Evolutionary conservation across 106 monocot species (phyloP).

Genomic region (Dendrobium catenatum): DNA sequence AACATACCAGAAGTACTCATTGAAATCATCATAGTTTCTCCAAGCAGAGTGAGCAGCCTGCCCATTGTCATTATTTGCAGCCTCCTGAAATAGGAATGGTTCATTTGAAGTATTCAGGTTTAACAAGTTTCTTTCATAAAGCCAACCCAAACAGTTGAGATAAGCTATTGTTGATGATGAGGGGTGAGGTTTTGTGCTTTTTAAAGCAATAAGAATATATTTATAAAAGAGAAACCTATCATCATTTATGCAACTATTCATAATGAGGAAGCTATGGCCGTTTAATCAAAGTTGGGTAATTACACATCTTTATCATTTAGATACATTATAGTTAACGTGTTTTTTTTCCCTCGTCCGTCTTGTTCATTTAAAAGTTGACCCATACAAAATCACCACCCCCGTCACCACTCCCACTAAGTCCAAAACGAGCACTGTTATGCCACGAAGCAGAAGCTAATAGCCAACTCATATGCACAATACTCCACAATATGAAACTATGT

Average conservation of each 20-base stretch:
- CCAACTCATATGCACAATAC: background rate
- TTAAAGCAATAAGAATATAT: background rate
- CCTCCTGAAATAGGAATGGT: slow-evolving; percentile 39
- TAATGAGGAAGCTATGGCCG: background rate
- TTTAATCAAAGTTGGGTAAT: background rate
- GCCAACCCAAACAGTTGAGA: background rate
- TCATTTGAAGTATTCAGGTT: background rate
- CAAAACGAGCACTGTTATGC: too few species aligned
- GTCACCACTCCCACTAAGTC: background rate
- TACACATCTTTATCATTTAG: background rate
- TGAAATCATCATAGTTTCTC: slow-evolving; percentile 99
- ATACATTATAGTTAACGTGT: background rate
- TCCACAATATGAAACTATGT: background rate
- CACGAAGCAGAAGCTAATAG: background rate
- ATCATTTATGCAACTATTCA: background rate
- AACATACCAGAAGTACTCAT: slow-evolving; percentile 78
- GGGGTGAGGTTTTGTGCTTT: background rate
- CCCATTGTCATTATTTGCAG: slow-evolving; percentile 75
- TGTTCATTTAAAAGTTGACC: background rate
- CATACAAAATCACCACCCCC: background rate
- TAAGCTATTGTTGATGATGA: background rate
- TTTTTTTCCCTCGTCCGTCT: background rate
- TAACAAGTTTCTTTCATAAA: background rate
- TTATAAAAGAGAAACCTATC: background rate
- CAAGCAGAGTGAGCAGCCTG: slow-evolving; percentile 89